phyloP scores from a whole-genome alignment of 2,329 filamentous ascomycete species.

The Cytospora leucostoma region DNA sequence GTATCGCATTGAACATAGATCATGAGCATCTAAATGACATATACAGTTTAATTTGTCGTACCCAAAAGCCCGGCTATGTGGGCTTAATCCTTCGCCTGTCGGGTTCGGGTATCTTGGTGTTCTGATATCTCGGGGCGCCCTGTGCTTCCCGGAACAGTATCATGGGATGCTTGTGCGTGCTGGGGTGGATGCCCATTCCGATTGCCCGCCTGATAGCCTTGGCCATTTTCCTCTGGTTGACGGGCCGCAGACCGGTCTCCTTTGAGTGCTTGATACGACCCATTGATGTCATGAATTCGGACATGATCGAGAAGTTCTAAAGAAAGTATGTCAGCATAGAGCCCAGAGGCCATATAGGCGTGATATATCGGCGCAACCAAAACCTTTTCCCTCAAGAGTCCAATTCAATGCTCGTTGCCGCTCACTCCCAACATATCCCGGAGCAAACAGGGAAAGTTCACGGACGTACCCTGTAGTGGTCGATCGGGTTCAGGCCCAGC shows the following conservation, averaged over 20 bases:
- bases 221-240: slow-evolving; percentile 90
- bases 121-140: slow-evolving; percentile 27
- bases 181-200: slow-evolving; percentile 89
- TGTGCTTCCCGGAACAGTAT: slow-evolving; percentile 56
- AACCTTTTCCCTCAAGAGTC: background rate
- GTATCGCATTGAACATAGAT: background rate
- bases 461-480: slow-evolving; percentile 78
- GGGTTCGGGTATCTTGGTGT: slow-evolving; percentile 19
- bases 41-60: slow-evolving; percentile 22
- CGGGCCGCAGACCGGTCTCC: slow-evolving; percentile 77
- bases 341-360: background rate
- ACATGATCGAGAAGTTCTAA: slow-evolving; percentile 90
- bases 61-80: slow-evolving; percentile 7
- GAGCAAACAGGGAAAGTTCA: slow-evolving; percentile 1
- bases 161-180: slow-evolving; percentile 85
- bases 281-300: slow-evolving; percentile 81
- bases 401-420: background rate
- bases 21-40: slow-evolving; percentile 12
- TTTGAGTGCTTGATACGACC: slow-evolving; percentile 80
- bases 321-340: slow-evolving; percentile 16
- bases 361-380: background rate
- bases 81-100: slow-evolving; percentile 18
- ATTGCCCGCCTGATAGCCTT: slow-evolving; percentile 89
- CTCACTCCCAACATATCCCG: background rate
- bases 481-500: slow-evolving; percentile 75